Conservation (phyloP, 306 rosid genomes). For the Glycine tomentella region DNA sequence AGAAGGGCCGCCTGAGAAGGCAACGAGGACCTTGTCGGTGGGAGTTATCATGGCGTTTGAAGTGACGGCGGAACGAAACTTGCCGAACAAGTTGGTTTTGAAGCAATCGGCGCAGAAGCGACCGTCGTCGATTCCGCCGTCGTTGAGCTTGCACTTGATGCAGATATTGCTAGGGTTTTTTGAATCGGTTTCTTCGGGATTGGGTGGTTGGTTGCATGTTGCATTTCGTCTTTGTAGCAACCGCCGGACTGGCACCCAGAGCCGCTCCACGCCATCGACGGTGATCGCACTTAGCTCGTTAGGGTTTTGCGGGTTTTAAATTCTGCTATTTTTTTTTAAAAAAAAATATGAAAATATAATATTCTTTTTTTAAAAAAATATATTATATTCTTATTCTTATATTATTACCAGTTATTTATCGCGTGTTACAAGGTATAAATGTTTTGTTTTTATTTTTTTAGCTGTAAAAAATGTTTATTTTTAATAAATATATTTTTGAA, state of each 20-base stretch:
- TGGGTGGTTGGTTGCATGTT: not conserved
- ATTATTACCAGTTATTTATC: no score
- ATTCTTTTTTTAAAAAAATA: no score
- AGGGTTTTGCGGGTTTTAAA: constrained; percentile 42
- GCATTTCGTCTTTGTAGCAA: constrained; percentile 68
- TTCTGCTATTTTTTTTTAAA: not conserved
- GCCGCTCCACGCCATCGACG: constrained; percentile 80
- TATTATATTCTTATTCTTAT: no score
- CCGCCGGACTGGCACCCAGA: constrained; percentile 70
- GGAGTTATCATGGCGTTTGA: constrained; percentile 92
- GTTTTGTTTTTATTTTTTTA: no score
- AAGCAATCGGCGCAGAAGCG: constrained; percentile 84
- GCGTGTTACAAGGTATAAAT: no score
- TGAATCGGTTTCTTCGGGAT: constrained; percentile 35
- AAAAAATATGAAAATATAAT: no score
- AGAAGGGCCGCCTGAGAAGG: constrained; percentile 94
- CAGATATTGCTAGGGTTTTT: constrained; percentile 51
- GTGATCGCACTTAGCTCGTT: not conserved
- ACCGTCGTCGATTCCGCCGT: constrained; percentile 66
- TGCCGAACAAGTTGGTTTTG: constrained; percentile 70
- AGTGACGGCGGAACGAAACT: constrained; percentile 83
- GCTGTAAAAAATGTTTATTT: no score
- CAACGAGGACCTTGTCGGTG: constrained; percentile 83
- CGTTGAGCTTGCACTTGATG: constrained; percentile 77
- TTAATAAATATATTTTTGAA: no score